Percentiles rank a stretch among this genome's conserved stretches.
Evolutionary conservation across 495 filamentous ascomycete genomes (phyloP).

Genomic region (Daldinia childiae): DNA sequence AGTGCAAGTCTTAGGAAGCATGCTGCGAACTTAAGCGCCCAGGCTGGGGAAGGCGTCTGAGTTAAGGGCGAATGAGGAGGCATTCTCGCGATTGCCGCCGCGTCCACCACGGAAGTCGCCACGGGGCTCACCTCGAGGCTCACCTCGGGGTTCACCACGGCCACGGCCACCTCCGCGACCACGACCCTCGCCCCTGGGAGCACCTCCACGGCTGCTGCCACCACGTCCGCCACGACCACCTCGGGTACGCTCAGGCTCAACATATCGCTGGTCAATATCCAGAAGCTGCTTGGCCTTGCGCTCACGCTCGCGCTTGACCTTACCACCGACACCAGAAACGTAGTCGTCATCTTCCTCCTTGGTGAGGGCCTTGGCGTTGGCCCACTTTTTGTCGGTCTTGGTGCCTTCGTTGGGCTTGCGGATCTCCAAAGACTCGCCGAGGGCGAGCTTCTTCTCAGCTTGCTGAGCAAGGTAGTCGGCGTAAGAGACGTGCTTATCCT

Average conservation of each 20-base stretch:
- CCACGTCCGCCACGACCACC: constrained; percentile 65
- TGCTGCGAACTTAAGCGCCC: constrained; percentile 56
- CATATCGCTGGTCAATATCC: constrained; percentile 83
- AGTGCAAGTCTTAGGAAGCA: constrained; percentile 7
- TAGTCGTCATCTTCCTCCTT: constrained; percentile 79
- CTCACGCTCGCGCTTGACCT: constrained; percentile 86
- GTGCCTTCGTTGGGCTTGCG: constrained; percentile 91
- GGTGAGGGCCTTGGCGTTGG: constrained; percentile 77
- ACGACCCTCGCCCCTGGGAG: constrained; percentile 58
- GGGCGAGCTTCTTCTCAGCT: constrained; percentile 80
- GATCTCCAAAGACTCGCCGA: constrained; percentile 71
- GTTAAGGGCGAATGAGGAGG: constrained; percentile 65
- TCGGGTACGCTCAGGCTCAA: constrained; percentile 68
- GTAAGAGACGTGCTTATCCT: constrained; percentile 89
- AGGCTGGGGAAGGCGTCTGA: constrained; percentile 81
- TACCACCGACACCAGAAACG: constrained; percentile 77
- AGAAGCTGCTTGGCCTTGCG: constrained; percentile 91
- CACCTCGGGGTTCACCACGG: constrained; percentile 47
- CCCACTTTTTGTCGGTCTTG: constrained; percentile 91
- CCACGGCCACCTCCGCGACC: constrained; percentile 61
- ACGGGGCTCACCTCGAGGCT: constrained; percentile 52
- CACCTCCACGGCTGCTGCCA: constrained; percentile 60
- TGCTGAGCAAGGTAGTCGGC: constrained; percentile 87
- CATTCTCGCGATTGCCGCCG: constrained; percentile 45
- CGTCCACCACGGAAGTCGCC: constrained; percentile 55